Base-by-base conservation (phyloP, 2,329 filamentous ascomycete genomes). In the Dactylella cylindrospora region DNA sequence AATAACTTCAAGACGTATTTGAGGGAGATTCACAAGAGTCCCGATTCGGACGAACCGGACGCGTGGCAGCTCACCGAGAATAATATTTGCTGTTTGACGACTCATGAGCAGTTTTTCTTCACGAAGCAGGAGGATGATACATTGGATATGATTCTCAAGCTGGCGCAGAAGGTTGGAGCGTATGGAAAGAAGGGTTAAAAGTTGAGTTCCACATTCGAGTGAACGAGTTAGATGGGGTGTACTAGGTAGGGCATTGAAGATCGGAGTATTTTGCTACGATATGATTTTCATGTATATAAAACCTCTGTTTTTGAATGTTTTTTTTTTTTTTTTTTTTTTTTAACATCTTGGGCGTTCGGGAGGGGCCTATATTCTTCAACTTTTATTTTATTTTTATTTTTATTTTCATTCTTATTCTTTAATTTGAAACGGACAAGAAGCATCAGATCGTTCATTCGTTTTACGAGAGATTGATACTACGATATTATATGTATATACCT, bases 61-160 rank as follows among this genome's bases (percentile, higher is more conserved):
- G 68, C 69, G 22, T 74, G 72, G 72, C 62, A 69, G 10, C 67
- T 73, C 10, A 66, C 70, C n/a, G 64, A 67, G 8, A 69, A 70
- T n/a, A 73, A 73, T 52, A 69, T 73, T 52, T 72, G 70, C 40
- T 73, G 72, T 45, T 51, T 74, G 39, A 71, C 70, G 17, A 67
- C 70, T n/a, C 66, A 68, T 7, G 44, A 69, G 20, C 55, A 67
- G 0, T 64, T 64, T 22, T 65, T 66, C 39, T 70, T 74, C 32
- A 67, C 51, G 3, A 46, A 66, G 2, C 40, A 61, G 10, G 71
- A 73, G 43, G 61, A 66, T 32, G 47, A 51, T 8, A 64, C 70
- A 2, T 20, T 74, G 28, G 54, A 68, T 7, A 71, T 70, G 67
- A 71, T 74, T 46, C 62, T 73, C 22, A 62, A 66, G 28, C 60